A percentile compares a stretch with the other conserved stretches of the same genome.
Conservation (phyloP, 2,329 filamentous ascomycete genomes). For the Fusarium longipes region DNA sequence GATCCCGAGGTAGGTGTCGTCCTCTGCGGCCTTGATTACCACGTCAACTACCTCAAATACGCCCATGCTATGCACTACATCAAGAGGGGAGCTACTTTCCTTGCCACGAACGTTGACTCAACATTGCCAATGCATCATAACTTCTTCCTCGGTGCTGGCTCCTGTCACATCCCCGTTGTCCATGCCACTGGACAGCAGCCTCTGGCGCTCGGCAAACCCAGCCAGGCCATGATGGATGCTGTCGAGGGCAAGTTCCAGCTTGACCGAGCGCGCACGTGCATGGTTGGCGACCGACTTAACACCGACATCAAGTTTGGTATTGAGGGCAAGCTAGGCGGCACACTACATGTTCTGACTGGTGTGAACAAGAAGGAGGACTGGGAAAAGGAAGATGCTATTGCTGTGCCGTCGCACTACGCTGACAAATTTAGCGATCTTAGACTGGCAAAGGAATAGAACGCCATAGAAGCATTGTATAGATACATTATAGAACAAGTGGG, state of each 20-base stretch:
- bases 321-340: constrained; percentile 90
- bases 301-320: constrained; percentile 97
- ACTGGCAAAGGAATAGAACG: constrained; percentile 34
- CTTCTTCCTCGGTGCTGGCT: constrained; percentile 92
- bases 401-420: constrained; percentile 84
- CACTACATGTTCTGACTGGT: constrained; percentile 89
- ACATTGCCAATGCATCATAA: constrained; percentile 84
- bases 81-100: constrained; percentile 81
- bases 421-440: constrained; percentile 83
- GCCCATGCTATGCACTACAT: constrained; percentile 88
- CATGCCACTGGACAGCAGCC: constrained; percentile 78
- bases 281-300: constrained; percentile 93
- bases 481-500: constrained; percentile 34
- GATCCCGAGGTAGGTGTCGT: constrained; percentile 93
- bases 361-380: constrained; percentile 89
- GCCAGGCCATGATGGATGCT: constrained; percentile 99
- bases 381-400: constrained; percentile 73
- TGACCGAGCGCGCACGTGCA: constrained; percentile 85
- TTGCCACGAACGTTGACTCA: constrained; percentile 93
- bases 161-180: constrained; percentile 80
- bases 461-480: constrained; percentile 27
- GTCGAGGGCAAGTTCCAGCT: constrained; percentile 96
- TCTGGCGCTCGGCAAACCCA: constrained; percentile 88
- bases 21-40: constrained; percentile 90
- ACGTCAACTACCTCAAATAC: constrained; percentile 95